Evolutionary conservation across 768 basidiomycete species (phyloP).

Genomic region (Boletus eberwhitei): DNA sequence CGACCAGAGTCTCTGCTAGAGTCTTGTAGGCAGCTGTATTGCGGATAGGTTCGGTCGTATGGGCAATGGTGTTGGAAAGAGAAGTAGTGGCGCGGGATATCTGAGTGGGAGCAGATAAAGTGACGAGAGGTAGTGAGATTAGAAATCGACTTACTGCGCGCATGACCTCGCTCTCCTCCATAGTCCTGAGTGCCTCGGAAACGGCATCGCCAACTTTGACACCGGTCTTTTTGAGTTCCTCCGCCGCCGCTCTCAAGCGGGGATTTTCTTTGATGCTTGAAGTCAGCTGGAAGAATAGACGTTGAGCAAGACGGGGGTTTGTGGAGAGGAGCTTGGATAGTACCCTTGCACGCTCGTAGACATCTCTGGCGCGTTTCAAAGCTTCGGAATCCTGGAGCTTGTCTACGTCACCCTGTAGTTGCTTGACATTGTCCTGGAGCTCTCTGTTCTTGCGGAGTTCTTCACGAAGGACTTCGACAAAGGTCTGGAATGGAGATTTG

Average conservation of each 20-base stretch:
- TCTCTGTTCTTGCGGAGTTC: conserved; percentile 93
- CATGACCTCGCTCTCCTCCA: conserved; percentile 94
- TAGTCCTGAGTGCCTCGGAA: conserved; percentile 81
- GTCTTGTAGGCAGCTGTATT: conserved; percentile 95
- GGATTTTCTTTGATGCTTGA: conserved; percentile 98
- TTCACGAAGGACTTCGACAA: conserved; percentile 90
- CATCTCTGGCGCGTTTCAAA: conserved; percentile 86
- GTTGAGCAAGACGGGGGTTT: conserved; percentile 1
- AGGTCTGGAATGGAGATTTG: conserved; percentile 93
- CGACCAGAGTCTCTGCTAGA: conserved; percentile 82
- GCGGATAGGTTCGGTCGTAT: conserved; percentile 94
- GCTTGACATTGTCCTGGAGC: conserved; percentile 94
- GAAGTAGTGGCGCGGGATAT: conserved; percentile 84
- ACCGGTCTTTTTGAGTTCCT: conserved; percentile 86
- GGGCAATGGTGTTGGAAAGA: conserved; percentile 79
- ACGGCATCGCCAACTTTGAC: conserved; percentile 94
- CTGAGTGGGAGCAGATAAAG: conserved; percentile 35
- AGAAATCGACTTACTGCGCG: conserved; percentile 58
- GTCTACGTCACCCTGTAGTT: conserved; percentile 95
- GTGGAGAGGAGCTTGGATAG: conserved; percentile 18
- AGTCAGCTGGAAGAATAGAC: conserved; percentile 57
- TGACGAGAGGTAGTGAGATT: not conserved
- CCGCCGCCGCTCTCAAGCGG: conserved; percentile 83
- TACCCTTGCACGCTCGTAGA: conserved; percentile 94
- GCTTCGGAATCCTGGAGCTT: conserved; percentile 96